Conservation (phyloP, 2,329 filamentous ascomycete species). For the Aspergillus piperis region DNA sequence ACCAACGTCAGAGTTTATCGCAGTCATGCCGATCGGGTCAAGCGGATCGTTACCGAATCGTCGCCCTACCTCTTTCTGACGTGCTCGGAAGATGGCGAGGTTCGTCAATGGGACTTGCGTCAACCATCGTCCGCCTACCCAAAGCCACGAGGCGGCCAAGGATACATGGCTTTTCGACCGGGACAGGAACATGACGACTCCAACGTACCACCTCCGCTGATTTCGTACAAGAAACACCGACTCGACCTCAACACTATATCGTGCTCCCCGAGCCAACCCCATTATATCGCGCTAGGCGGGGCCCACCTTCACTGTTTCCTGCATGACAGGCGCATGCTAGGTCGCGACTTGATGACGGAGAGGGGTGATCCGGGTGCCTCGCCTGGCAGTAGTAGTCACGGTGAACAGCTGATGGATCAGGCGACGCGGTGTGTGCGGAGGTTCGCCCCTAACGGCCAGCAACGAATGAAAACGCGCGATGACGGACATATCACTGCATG, state of each 20-base stretch:
- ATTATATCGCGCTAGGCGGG: constrained; percentile 70
- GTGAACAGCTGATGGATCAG: constrained; percentile 58
- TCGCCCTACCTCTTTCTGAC: constrained; percentile 69
- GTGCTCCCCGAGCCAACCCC: constrained; percentile 66
- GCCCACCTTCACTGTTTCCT: constrained; percentile 69
- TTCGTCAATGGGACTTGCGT: constrained; percentile 68
- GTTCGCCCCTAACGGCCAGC: constrained; percentile 64
- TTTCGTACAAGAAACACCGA: constrained; percentile 64
- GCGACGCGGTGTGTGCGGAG: constrained; percentile 67
- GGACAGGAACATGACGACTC: constrained; percentile 49
- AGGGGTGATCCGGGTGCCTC: constrained; percentile 48
- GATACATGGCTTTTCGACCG: constrained; percentile 45
- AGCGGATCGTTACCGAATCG: constrained; percentile 69
- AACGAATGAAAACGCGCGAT: constrained; percentile 47
- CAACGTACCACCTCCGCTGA: constrained; percentile 63
- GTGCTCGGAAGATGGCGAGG: constrained; percentile 70
- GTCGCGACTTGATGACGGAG: constrained; percentile 59
- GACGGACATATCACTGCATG: constrained; percentile 69
- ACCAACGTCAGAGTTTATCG: constrained; percentile 64
- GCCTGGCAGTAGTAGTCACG: constrained; percentile 47
- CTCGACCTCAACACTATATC: constrained; percentile 69
- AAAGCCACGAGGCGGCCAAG: constrained; percentile 48
- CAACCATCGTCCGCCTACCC: constrained; percentile 67
- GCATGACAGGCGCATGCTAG: constrained; percentile 68
- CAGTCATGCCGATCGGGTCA: constrained; percentile 66